Evolutionary conservation across 768 basidiomycete species (phyloP).

Genomic region (Chlorophyllum brunneum): DNA sequence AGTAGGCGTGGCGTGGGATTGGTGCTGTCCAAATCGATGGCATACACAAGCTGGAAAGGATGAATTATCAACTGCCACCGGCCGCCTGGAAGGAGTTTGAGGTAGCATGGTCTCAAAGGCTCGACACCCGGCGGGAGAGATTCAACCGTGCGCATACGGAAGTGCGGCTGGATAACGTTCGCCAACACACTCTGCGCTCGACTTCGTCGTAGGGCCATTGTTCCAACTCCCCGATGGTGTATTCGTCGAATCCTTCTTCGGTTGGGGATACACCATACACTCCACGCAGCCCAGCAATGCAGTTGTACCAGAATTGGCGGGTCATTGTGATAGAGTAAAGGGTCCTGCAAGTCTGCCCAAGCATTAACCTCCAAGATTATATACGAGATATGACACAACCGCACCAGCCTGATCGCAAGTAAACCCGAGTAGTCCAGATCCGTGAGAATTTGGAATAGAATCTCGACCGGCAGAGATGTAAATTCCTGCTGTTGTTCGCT

Average conservation of each 20-base stretch:
- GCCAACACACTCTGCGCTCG: not conserved
- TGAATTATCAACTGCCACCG: not conserved
- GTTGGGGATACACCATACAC: not conserved
- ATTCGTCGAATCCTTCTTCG: not conserved
- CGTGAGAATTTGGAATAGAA: not conserved
- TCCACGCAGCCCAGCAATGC: not conserved
- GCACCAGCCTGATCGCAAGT: not conserved
- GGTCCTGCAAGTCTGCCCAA: slow-evolving; percentile 51
- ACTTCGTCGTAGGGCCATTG: not conserved
- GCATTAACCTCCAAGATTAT: slow-evolving; percentile 26
- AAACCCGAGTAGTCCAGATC: not conserved
- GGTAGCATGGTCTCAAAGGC: not conserved
- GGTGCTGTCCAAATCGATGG: not conserved
- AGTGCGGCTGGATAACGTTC: not conserved
- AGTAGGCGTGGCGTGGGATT: not conserved
- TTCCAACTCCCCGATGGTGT: not conserved
- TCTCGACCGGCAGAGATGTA: not conserved
- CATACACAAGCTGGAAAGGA: not conserved
- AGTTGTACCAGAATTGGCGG: not conserved
- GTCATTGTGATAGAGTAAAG: not conserved
- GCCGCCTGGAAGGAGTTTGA: not conserved
- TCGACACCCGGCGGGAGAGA: not conserved
- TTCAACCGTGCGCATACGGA: not conserved
- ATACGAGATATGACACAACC: slow-evolving; percentile 22
- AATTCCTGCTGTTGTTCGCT: not conserved